phyloP scores from a whole-genome alignment of 768 basidiomycete genomes.

The Imleria badia region DNA sequence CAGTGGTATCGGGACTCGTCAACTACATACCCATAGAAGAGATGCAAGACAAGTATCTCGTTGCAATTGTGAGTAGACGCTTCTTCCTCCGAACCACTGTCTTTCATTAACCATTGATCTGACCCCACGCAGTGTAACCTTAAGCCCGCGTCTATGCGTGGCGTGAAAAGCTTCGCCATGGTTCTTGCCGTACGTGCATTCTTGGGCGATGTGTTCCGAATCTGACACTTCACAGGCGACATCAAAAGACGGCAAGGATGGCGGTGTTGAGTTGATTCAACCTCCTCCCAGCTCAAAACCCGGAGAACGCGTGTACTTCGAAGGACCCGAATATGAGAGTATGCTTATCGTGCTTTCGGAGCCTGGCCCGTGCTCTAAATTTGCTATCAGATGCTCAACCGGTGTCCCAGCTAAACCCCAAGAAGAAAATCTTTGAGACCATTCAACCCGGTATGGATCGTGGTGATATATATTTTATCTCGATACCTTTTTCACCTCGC shows the following conservation, averaged over 20 bases:
- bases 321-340: slow-evolving; percentile 86
- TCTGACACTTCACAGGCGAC: slow-evolving; percentile 59
- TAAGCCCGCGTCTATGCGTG: slow-evolving; percentile 96
- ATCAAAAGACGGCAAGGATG: slow-evolving; percentile 86
- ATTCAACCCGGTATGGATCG: slow-evolving; percentile 74
- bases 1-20: slow-evolving; percentile 95
- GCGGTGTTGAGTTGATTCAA: slow-evolving; percentile 86
- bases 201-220: background rate
- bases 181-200: slow-evolving; percentile 73
- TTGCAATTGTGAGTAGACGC: slow-evolving; percentile 66
- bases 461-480: slow-evolving; percentile 1
- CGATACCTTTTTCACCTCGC: background rate
- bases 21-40: slow-evolving; percentile 95
- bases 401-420: slow-evolving; percentile 88
- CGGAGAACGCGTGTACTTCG: slow-evolving; percentile 94
- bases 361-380: background rate
- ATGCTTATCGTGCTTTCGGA: slow-evolving; percentile 19
- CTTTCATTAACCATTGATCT: background rate
- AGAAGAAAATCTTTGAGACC: slow-evolving; percentile 98
- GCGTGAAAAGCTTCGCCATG: slow-evolving; percentile 98
- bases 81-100: background rate
- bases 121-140: slow-evolving; percentile 67
- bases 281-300: slow-evolving; percentile 85
- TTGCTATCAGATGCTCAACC: slow-evolving; percentile 53
- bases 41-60: slow-evolving; percentile 80